Percentiles rank a stretch among this genome's conserved stretches.
phyloP scores from a whole-genome alignment of 192 early-diverging fungal genomes.

The Entophlyctis helioformis region DNA sequence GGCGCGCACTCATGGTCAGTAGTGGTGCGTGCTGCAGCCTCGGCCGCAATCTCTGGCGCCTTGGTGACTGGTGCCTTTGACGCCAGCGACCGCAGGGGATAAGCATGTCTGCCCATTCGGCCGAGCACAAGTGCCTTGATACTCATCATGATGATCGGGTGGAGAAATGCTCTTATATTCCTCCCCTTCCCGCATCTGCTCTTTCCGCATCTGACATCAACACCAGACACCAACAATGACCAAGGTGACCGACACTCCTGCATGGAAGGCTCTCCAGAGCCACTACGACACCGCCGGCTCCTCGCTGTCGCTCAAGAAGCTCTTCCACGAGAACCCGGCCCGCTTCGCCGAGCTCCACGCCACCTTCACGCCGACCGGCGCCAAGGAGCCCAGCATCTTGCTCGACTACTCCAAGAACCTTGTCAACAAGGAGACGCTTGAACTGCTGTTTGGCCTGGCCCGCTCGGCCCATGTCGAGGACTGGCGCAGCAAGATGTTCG shows the following conservation, averaged over 20 bases:
- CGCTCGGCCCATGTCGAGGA: constrained; percentile 74
- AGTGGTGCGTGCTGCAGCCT: too few species aligned
- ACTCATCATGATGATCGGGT: too few species aligned
- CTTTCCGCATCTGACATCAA: too few species aligned
- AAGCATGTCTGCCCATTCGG: too few species aligned
- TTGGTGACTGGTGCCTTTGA: too few species aligned
- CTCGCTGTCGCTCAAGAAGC: constrained; percentile 60
- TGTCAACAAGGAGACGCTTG: constrained; percentile 68
- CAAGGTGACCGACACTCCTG: constrained; percentile 19
- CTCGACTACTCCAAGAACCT: constrained; percentile 97
- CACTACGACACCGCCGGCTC: constrained; percentile 75
- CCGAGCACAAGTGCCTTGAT: too few species aligned
- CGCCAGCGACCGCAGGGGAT: too few species aligned
- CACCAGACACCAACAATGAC: too few species aligned
- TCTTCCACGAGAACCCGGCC: constrained; percentile 61
- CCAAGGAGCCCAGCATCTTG: constrained; percentile 55
- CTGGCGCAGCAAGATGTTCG: constrained; percentile 87
- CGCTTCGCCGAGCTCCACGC: constrained; percentile 75
- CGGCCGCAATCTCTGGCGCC: too few species aligned
- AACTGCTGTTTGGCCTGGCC: constrained; percentile 69
- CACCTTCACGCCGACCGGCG: constrained; percentile 44
- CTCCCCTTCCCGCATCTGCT: too few species aligned
- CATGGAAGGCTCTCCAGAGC: constrained; percentile 82
- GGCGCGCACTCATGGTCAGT: too few species aligned
- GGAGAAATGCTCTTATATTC: too few species aligned